These are phyloP conservation scores for Citrus inodora DNA, from an alignment of 345 rosid genomes.

Conservation along the genomic window DNA sequence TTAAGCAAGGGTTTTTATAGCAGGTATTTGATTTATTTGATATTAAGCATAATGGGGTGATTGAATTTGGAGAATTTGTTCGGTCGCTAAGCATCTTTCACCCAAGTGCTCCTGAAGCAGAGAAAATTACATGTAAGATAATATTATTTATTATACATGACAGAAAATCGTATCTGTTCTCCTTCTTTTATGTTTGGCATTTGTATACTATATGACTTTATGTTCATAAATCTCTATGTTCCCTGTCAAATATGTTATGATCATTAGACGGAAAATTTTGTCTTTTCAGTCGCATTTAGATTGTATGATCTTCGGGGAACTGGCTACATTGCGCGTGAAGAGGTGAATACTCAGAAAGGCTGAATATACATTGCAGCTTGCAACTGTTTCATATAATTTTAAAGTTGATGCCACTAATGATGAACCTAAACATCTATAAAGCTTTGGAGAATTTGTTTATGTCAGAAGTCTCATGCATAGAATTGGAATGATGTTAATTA, in stretches of 20 bases:
- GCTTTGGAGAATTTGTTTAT: too few relatives aligned
- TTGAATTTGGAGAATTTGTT: slow-evolving; percentile 73
- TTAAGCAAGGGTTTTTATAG: slow-evolving; percentile 13
- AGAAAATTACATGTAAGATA: slow-evolving; percentile 52
- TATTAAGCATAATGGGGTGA: slow-evolving; percentile 52
- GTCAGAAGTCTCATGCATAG: not conserved
- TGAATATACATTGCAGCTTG: not conserved
- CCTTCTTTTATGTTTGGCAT: not conserved
- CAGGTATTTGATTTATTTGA: slow-evolving; percentile 69
- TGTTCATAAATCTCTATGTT: not conserved
- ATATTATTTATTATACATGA: not conserved
- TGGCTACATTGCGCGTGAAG: slow-evolving; percentile 56
- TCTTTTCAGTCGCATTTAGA: slow-evolving; percentile 55
- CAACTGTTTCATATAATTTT: not conserved
- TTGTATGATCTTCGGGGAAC: slow-evolving; percentile 55
- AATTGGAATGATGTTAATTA: not conserved
- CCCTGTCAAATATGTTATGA: not conserved
- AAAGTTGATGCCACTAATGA: too few relatives aligned
- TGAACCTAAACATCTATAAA: too few relatives aligned
- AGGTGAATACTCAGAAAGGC: slow-evolving; percentile 32
- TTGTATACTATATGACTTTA: not conserved
- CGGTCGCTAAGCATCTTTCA: slow-evolving; percentile 64
- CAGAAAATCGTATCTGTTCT: not conserved
- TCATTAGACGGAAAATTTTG: not conserved
- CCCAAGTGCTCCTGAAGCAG: slow-evolving; percentile 45